Conservation (phyloP, 371 early-diverging fungal species). For the Mortierella sp. region DNA sequence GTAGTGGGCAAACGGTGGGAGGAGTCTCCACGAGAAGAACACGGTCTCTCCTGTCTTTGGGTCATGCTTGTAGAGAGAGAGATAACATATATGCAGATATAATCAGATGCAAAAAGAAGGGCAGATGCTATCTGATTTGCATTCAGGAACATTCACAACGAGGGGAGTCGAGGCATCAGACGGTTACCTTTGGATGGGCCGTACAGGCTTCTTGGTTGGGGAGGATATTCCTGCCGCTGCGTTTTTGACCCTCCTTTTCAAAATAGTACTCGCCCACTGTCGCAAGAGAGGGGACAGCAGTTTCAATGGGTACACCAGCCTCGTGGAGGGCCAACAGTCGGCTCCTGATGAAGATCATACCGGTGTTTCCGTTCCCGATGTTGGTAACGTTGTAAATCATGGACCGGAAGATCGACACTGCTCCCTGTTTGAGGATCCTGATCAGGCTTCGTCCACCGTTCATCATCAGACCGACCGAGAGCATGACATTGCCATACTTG, state of each 20-base stretch:
- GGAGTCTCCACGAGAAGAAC: slow-evolving; percentile 26
- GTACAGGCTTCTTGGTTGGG: slow-evolving; percentile 22
- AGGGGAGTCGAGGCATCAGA: not conserved
- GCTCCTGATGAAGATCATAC: slow-evolving; percentile 20
- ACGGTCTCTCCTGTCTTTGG: slow-evolving; percentile 43
- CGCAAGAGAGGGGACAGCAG: slow-evolving; percentile 33
- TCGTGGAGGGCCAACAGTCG: slow-evolving; percentile 47
- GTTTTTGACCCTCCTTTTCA: slow-evolving; percentile 31
- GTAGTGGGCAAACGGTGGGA: slow-evolving; percentile 28
- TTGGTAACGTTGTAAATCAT: slow-evolving; percentile 11
- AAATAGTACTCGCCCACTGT: slow-evolving; percentile 51
- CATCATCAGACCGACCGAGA: slow-evolving; percentile 34
- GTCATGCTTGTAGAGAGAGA: slow-evolving; percentile 14
- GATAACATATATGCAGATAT: not conserved
- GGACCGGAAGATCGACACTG: not conserved
- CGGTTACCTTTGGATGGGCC: slow-evolving; percentile 53
- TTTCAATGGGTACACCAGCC: slow-evolving; percentile 30
- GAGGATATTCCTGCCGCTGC: not conserved
- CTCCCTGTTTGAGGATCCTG: slow-evolving; percentile 16
- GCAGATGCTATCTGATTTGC: no score
- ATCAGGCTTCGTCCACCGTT: slow-evolving; percentile 2
- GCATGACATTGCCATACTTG: slow-evolving; percentile 18
- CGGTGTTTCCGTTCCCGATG: slow-evolving; percentile 32
- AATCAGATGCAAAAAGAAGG: not conserved
- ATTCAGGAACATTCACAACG: not conserved